A percentile compares a stretch with the other conserved stretches of the same genome.
Conservation (phyloP, 1,284 basidiomycete species). For the Rhodotorula sp. region DNA sequence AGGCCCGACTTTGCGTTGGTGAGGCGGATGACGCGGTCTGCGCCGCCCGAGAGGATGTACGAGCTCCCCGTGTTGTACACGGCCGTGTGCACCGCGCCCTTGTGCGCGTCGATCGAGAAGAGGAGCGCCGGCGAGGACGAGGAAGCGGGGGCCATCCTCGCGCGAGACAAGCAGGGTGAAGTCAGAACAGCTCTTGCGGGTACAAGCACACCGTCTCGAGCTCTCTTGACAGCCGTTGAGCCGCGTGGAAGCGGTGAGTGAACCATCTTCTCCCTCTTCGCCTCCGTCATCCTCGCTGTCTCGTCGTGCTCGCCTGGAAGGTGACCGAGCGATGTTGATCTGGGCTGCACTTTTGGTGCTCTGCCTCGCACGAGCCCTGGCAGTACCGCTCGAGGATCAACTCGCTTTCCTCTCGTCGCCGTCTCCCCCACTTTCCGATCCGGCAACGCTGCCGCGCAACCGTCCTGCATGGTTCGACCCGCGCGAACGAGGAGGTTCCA, state of each 20-base stretch:
- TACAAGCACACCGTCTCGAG: too few relatives aligned
- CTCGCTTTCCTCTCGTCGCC: neutral
- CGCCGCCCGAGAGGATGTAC: slow-evolving; percentile 86
- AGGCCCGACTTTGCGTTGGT: slow-evolving; percentile 83
- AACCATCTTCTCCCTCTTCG: too few relatives aligned
- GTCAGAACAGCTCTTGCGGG: too few relatives aligned
- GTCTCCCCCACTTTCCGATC: neutral
- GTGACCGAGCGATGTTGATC: neutral
- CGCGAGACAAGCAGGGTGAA: too few relatives aligned
- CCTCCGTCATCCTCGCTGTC: neutral
- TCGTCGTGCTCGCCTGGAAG: neutral
- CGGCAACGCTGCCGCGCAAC: neutral
- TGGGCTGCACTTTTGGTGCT: neutral
- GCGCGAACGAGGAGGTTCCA: slow-evolving; percentile 1
- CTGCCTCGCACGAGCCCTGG: neutral
- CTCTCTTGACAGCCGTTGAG: too few relatives aligned
- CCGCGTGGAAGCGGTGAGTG: too few relatives aligned
- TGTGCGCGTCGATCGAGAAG: slow-evolving; percentile 37
- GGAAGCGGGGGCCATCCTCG: neutral
- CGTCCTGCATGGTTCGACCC: slow-evolving; percentile 18
- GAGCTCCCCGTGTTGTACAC: slow-evolving; percentile 60
- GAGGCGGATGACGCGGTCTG: slow-evolving; percentile 82
- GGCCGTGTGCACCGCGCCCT: slow-evolving; percentile 49
- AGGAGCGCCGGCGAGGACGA: neutral
- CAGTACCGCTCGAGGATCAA: neutral